Evolutionary conservation across 2,329 filamentous ascomycete genomes (phyloP), one percentile per base, ranked within the genome.

Genomic region (Aspergillus sclerotialis): DNA sequence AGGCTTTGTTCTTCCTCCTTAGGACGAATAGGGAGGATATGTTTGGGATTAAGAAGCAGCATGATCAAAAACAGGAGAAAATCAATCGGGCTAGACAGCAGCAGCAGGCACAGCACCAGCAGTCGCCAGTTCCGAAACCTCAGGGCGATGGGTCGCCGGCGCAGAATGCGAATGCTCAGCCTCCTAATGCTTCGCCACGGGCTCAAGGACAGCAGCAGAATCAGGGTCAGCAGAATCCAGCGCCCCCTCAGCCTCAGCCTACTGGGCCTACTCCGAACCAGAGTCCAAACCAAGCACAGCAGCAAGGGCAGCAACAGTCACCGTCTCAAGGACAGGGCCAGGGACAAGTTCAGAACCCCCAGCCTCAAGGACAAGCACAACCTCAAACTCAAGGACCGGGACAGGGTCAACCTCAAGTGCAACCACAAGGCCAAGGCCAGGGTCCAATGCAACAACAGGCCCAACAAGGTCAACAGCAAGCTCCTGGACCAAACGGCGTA

Each of bases 21-120:
- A 75, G 92, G 39, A 98, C 90, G 1, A 94, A 84, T 45, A 75
- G 90, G 27, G 92, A 99, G 61, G 93, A 99, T 57, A 89, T 95
- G 80, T 70, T 85, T 36, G 75, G 82, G 26, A 93, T 95, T 58
- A 92, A 90, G 73, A 95, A 93, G 65, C 80, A 77, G 37, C 85
- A 92, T 56, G 88, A 75, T 40, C 61, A 66, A 42, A 78, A 75
- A 52, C 75, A 74, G 46, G 75, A 76, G 51, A 75, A 75, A 52
- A 52, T 68, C n/a, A 61, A 60, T 36, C 57, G 83, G 50, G 75
- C 73, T 28, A 88, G 85, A 60, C 80, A 84, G 53, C 76, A 76
- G 46, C 67, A 66, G 36, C 71, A 73, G 30, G n/a, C n/a, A n/a
- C n/a, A n/a, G n/a, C n/a, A n/a, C n/a, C 67, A 59, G 33, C 46